These are phyloP conservation scores for Phytophthora pseudosyringae DNA, from an alignment of 352 stramenopile genomes.

Conservation along the genomic window DNA sequence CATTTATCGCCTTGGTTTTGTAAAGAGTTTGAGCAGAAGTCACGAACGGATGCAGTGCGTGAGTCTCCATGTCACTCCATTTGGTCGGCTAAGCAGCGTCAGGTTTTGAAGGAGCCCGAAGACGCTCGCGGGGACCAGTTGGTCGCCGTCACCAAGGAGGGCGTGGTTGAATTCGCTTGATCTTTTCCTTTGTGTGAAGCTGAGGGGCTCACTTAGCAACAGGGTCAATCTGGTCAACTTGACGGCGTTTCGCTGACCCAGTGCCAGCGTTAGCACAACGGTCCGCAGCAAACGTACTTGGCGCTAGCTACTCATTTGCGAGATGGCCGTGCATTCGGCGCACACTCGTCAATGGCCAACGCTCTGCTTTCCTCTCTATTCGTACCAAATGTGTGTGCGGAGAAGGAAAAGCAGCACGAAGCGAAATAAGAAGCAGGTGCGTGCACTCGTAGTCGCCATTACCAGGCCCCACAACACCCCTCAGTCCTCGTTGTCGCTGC, in stretches of 20 bases:
- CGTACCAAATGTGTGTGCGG: no score
- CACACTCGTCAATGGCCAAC: no score
- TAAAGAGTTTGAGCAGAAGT: conserved; percentile 4
- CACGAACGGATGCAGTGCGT: conserved; percentile 4
- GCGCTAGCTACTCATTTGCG: no score
- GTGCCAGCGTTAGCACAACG: no score
- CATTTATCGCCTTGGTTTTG: neutral
- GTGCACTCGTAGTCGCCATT: neutral
- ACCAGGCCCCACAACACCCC: neutral
- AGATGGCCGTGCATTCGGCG: no score
- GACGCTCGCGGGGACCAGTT: neutral
- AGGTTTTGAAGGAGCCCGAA: conserved; percentile 8
- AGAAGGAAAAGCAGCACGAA: neutral
- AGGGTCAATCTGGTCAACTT: no score
- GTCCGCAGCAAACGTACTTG: no score
- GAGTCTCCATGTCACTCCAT: conserved; percentile 2
- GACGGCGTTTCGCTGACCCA: neutral
- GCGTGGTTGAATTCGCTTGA: conserved; percentile 28
- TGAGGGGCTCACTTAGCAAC: no score
- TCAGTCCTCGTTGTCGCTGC: neutral
- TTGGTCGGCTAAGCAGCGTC: conserved; percentile 5
- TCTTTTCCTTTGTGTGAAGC: conserved; percentile 5
- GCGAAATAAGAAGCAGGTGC: conserved; percentile 36
- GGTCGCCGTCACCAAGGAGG: conserved; percentile 13
- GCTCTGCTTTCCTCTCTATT: neutral